Conservation (phyloP, 768 basidiomycete species). For the Suillus alpinus region DNA sequence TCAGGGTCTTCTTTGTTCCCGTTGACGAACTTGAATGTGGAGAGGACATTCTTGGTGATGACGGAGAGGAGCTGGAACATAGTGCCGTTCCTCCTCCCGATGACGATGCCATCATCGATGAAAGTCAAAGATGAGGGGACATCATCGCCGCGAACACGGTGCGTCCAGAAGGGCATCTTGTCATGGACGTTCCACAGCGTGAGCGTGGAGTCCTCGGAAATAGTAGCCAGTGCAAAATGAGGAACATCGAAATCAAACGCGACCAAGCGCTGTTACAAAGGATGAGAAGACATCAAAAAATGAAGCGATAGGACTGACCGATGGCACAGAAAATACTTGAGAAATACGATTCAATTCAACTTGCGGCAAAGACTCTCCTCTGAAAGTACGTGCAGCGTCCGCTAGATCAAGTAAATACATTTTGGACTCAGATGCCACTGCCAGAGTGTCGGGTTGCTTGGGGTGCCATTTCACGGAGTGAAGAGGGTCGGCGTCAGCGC, state of each 20-base stretch:
- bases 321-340: conserved; percentile 64
- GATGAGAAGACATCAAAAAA: background rate
- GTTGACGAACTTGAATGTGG: conserved; percentile 77
- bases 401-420: conserved; percentile 75
- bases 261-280: conserved; percentile 60
- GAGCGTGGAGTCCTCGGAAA: conserved; percentile 78
- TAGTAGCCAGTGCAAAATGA: conserved; percentile 75
- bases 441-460: conserved; percentile 73
- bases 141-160: conserved; percentile 78
- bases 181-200: conserved; percentile 83
- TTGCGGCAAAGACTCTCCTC: conserved; percentile 65
- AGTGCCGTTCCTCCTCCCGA: conserved; percentile 83
- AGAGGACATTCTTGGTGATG: conserved; percentile 68
- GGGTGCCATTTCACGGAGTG: conserved; percentile 90
- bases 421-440: conserved; percentile 77
- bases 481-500: conserved; percentile 53
- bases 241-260: conserved; percentile 83
- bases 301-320: conserved; percentile 46
- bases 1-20: conserved; percentile 68
- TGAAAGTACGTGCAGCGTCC: conserved; percentile 55
- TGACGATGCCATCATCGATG: conserved; percentile 80
- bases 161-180: conserved; percentile 68
- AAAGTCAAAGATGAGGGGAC: conserved; percentile 80
- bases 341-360: conserved; percentile 67
- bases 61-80: conserved; percentile 80